Conservation (phyloP, 1,284 basidiomycete species). For the Cryptococcus hybrid region DNA sequence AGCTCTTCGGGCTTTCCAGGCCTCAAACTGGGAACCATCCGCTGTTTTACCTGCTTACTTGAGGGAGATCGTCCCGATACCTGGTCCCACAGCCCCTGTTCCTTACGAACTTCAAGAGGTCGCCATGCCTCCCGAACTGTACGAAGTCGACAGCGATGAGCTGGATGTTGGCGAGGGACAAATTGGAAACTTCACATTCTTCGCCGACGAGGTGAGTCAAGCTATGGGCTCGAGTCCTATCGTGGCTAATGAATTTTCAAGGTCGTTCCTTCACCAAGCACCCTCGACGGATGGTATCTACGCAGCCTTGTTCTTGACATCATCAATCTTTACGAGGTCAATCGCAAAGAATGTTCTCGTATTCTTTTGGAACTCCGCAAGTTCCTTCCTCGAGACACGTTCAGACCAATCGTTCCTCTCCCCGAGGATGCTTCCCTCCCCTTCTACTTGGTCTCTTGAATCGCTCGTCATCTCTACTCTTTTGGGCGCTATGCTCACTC, state of each 20-base stretch:
- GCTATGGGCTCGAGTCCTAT: not conserved
- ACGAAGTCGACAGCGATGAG: slow-evolving; percentile 57
- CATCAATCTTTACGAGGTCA: slow-evolving; percentile 90
- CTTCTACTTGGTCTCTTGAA: slow-evolving; percentile 45
- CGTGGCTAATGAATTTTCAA: slow-evolving; percentile 38
- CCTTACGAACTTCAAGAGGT: slow-evolving; percentile 72
- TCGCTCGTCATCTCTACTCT: slow-evolving; percentile 55
- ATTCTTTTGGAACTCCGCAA: slow-evolving; percentile 83
- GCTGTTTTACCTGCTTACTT: slow-evolving; percentile 63
- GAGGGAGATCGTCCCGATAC: slow-evolving; percentile 25
- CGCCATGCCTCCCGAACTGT: slow-evolving; percentile 79
- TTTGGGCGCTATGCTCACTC: slow-evolving; percentile 68
- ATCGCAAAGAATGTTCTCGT: slow-evolving; percentile 90
- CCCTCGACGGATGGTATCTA: slow-evolving; percentile 74
- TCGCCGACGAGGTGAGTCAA: slow-evolving; percentile 68
- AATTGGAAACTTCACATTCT: slow-evolving; percentile 63
- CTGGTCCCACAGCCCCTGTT: slow-evolving; percentile 48
- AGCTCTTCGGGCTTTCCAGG: slow-evolving; percentile 36
- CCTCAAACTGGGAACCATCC: slow-evolving; percentile 25
- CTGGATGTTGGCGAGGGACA: slow-evolving; percentile 50
- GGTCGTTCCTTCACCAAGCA: slow-evolving; percentile 72
- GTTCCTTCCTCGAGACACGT: slow-evolving; percentile 80
- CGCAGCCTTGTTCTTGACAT: slow-evolving; percentile 77
- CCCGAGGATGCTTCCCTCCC: slow-evolving; percentile 23
- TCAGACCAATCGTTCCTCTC: slow-evolving; percentile 50